Percentiles rank a stretch among this genome's conserved stretches.
Conservation (phyloP, 148 eudicot species). For the Mesembryanthemum crystallinum region DNA sequence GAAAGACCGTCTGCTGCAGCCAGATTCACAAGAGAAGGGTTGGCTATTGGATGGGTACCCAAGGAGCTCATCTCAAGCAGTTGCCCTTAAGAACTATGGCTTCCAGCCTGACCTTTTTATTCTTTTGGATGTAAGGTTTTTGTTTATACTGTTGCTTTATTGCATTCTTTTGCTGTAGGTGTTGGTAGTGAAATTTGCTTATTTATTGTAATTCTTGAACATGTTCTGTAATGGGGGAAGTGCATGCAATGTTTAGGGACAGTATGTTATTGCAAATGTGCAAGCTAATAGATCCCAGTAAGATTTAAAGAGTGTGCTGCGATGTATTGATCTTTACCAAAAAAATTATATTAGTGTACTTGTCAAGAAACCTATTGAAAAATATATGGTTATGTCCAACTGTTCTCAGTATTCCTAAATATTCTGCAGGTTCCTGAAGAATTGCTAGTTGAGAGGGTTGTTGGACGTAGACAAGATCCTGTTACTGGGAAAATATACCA, state of each 20-base stretch:
- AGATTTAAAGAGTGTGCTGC: neutral
- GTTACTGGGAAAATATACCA: constrained; percentile 95
- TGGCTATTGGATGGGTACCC: constrained; percentile 99
- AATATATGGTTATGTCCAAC: neutral
- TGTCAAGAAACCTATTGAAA: neutral
- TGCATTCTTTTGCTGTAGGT: neutral
- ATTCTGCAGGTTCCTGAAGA: constrained; percentile 74
- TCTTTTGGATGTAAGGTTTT: constrained; percentile 83
- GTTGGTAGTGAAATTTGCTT: no score
- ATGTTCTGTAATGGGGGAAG: neutral
- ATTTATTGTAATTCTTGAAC: neutral
- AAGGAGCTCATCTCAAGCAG: constrained; percentile 92
- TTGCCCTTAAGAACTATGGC: constrained; percentile 71
- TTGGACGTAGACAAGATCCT: constrained; percentile 95
- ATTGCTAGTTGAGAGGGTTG: constrained; percentile 93
- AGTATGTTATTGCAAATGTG: neutral
- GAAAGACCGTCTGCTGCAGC: constrained; percentile 65
- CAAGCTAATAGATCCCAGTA: neutral
- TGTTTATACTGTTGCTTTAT: constrained; percentile 1
- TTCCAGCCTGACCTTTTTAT: constrained; percentile 84
- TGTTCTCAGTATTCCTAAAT: constrained; percentile 1
- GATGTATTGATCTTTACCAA: neutral
- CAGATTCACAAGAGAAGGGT: constrained; percentile 86
- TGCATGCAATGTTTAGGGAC: neutral
- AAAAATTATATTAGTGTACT: neutral